Evolutionary conservation across 805 yeast species (phyloP).

Genomic region (Hanseniaspora valbyensis): DNA sequence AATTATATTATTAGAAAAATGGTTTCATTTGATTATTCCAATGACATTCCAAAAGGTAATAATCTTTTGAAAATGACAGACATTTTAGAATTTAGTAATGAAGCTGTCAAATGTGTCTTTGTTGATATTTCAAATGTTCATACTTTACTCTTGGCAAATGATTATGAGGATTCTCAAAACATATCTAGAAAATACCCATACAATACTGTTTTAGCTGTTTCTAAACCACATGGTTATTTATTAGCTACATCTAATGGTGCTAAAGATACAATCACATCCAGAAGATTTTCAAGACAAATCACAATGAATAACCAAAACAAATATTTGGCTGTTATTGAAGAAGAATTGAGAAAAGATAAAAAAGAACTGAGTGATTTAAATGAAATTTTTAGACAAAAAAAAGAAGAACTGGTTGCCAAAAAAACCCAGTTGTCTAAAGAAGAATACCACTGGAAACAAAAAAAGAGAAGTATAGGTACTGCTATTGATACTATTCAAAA

Average conservation of each 20-base stretch:
- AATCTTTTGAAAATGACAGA: conserved; percentile 41
- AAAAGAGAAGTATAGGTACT: conserved; percentile 24
- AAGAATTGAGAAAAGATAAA: conserved; percentile 17
- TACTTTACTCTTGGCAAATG: conserved; percentile 40
- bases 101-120: conserved; percentile 46
- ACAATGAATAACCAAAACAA: conserved; percentile 14
- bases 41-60: conserved; percentile 34
- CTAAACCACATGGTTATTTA: conserved; percentile 30
- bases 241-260: conserved; percentile 33
- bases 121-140: conserved; percentile 58
- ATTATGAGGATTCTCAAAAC: conserved; percentile 41
- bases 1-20: conserved; percentile 19
- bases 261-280: conserved; percentile 21
- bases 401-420: neutral
- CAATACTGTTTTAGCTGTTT: conserved; percentile 6
- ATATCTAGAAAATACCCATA: conserved; percentile 30
- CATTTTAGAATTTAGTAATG: conserved; percentile 44
- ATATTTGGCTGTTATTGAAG: conserved; percentile 16
- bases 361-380: neutral
- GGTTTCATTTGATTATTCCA: conserved; percentile 37
- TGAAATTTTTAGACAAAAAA: neutral
- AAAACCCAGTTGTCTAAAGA: conserved; percentile 26
- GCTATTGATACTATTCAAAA: conserved; percentile 22
- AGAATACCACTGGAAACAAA: conserved; percentile 24
- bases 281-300: neutral